phyloP scores from a whole-genome alignment of 805 yeast genomes.

The Metschnikowia continentalis region DNA sequence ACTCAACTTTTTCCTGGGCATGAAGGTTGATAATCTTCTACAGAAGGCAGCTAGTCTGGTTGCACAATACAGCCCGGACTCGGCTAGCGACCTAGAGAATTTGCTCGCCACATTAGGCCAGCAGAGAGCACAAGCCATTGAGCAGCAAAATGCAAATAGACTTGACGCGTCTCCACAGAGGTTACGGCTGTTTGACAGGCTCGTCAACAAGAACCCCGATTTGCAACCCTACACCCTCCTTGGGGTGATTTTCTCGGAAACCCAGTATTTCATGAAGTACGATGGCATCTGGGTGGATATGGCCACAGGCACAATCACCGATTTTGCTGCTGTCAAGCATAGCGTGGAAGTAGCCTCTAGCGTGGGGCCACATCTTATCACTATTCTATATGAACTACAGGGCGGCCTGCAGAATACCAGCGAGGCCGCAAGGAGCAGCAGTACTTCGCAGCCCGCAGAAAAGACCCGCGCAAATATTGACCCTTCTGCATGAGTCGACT shows the following conservation, averaged over 20 bases:
- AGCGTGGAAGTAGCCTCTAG: constrained; percentile 5
- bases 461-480: neutral
- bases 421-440: neutral
- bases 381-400: constrained; percentile 12
- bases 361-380: constrained; percentile 12
- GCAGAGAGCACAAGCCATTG: constrained; percentile 20
- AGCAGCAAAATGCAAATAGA: constrained; percentile 19
- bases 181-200: constrained; percentile 7
- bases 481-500: neutral
- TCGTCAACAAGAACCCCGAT: constrained; percentile 6
- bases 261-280: constrained; percentile 20
- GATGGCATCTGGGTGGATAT: constrained; percentile 13
- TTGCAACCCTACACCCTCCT: constrained; percentile 24
- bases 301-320: constrained; percentile 13
- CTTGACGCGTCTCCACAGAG: constrained; percentile 10
- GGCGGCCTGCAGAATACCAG: neutral
- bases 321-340: constrained; percentile 10
- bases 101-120: constrained; percentile 19
- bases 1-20: constrained; percentile 38
- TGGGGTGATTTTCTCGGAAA: constrained; percentile 30
- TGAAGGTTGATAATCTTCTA: constrained; percentile 27
- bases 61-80: constrained; percentile 14
- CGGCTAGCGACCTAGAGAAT: constrained; percentile 19
- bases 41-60: constrained; percentile 21
- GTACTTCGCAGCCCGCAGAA: neutral